A percentile compares a stretch with the other conserved stretches of the same genome.
phyloP scores from a whole-genome alignment of 2,329 filamentous ascomycete genomes.

The Bisporella sp. region DNA sequence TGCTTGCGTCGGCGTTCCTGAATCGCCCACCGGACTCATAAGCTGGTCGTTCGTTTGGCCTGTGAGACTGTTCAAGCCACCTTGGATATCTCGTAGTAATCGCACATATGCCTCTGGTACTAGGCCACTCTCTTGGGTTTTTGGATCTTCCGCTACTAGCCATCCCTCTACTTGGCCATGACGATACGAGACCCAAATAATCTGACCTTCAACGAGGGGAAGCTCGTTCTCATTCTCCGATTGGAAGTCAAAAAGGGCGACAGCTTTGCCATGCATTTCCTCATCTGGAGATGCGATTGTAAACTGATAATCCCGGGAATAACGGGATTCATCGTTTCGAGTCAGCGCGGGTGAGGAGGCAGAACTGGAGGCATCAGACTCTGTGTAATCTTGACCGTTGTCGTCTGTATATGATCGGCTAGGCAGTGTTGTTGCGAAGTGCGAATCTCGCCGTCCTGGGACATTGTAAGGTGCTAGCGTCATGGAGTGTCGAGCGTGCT shows the following conservation, averaged over 20 bases:
- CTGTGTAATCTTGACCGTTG: conserved; percentile 34
- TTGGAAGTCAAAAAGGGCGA: conserved; percentile 91
- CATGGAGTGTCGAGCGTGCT: conserved; percentile 51
- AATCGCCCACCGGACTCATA: conserved; percentile 45
- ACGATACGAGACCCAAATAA: conserved; percentile 92
- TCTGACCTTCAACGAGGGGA: conserved; percentile 85
- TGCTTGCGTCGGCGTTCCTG: conserved; percentile 54
- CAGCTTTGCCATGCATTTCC: conserved; percentile 94
- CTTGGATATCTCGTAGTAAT: conserved; percentile 85
- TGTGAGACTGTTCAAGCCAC: conserved; percentile 70
- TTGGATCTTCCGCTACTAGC: conserved; percentile 94
- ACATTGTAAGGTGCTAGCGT: conserved; percentile 34
- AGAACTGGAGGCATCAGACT: conserved; percentile 52
- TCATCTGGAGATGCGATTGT: conserved; percentile 93
- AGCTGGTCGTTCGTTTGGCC: conserved; percentile 47
- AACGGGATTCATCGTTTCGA: conserved; percentile 67
- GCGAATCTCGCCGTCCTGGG: conserved; percentile 43
- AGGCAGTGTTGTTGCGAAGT: conserved; percentile 42
- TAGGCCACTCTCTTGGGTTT: conserved; percentile 86
- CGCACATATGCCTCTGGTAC: conserved; percentile 97
- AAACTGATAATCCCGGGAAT: conserved; percentile 88
- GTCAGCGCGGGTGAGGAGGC: conserved; percentile 51
- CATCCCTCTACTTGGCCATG: conserved; percentile 80
- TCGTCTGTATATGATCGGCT: conserved; percentile 30
- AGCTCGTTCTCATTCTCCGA: conserved; percentile 96